Percentiles rank a stretch among this genome's conserved stretches.
Evolutionary conservation across 1,139 yeast genomes (phyloP).

Genomic region (Candida tetrigidarum): DNA sequence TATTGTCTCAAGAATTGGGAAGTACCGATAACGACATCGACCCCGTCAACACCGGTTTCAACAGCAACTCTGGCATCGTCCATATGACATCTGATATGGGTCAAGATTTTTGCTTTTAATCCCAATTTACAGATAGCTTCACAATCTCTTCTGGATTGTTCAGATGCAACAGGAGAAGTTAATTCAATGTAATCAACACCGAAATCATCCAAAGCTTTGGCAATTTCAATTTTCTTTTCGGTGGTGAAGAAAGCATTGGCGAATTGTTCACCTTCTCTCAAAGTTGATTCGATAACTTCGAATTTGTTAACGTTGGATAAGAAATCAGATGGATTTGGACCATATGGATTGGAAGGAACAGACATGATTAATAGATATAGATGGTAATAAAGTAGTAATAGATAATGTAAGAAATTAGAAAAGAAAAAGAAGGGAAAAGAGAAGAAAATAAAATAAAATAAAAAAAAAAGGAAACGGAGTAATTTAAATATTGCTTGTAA

Average conservation of each 20-base stretch:
- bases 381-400: neutral
- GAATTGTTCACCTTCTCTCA: slow-evolving; percentile 98
- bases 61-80: slow-evolving; percentile 98
- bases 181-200: slow-evolving; percentile 98
- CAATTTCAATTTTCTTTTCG: slow-evolving; percentile 96
- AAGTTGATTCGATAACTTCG: slow-evolving; percentile 92
- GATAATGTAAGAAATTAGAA: neutral
- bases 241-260: slow-evolving; percentile 96
- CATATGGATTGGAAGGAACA: slow-evolving; percentile 70
- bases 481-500: slow-evolving; percentile 2
- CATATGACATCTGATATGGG: slow-evolving; percentile 97
- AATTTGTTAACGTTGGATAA: slow-evolving; percentile 88
- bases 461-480: neutral
- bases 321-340: slow-evolving; percentile 93
- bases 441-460: neutral
- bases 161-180: slow-evolving; percentile 97
- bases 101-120: slow-evolving; percentile 88
- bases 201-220: slow-evolving; percentile 95
- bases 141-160: slow-evolving; percentile 91
- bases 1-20: slow-evolving; percentile 93
- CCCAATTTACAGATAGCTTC: slow-evolving; percentile 98
- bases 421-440: neutral
- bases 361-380: slow-evolving; percentile 2
- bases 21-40: slow-evolving; percentile 97
- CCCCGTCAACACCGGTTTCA: slow-evolving; percentile 99